These are phyloP conservation scores for Agrocybe praecox DNA, from an alignment of 768 basidiomycete genomes.

Conservation along the genomic window DNA sequence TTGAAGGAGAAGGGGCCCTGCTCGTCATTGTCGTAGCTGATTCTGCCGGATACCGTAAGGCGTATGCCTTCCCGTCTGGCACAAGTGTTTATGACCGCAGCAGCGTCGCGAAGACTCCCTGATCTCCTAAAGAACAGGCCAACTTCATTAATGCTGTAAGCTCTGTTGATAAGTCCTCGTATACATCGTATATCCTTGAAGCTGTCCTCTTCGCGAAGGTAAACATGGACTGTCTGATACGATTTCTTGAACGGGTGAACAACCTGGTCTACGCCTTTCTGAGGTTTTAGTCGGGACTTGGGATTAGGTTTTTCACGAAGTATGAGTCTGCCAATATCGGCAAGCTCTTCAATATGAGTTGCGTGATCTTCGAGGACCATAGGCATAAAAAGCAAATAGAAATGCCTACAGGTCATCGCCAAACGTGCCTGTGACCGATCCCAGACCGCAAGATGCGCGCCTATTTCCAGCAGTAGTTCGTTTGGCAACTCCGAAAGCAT, in stretches of 20 bases:
- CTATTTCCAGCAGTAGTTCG: constrained; percentile 8
- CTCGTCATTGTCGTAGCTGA: neutral
- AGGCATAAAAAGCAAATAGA: constrained; percentile 2
- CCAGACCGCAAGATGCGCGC: neutral
- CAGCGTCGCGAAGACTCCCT: neutral
- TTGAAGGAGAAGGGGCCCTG: constrained; percentile 8
- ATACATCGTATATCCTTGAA: neutral
- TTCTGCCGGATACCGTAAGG: neutral
- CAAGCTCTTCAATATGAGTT: neutral
- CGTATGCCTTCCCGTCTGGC: neutral
- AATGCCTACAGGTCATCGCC: constrained; percentile 6
- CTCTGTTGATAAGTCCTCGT: neutral
- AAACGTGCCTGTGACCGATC: neutral
- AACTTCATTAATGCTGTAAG: neutral
- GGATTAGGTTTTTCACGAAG: neutral
- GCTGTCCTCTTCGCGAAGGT: neutral
- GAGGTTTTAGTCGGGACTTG: neutral
- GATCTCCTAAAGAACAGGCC: neutral
- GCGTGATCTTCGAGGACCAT: neutral
- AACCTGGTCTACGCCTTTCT: neutral
- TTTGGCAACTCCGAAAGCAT: constrained; percentile 3
- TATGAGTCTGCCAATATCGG: neutral
- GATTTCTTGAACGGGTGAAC: too few species aligned
- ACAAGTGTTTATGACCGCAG: constrained; percentile 1
- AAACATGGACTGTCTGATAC: too few species aligned